Evolutionary conservation across 352 stramenopile species (phyloP).

Genomic region (Phytopythium cucurbitacearum): DNA sequence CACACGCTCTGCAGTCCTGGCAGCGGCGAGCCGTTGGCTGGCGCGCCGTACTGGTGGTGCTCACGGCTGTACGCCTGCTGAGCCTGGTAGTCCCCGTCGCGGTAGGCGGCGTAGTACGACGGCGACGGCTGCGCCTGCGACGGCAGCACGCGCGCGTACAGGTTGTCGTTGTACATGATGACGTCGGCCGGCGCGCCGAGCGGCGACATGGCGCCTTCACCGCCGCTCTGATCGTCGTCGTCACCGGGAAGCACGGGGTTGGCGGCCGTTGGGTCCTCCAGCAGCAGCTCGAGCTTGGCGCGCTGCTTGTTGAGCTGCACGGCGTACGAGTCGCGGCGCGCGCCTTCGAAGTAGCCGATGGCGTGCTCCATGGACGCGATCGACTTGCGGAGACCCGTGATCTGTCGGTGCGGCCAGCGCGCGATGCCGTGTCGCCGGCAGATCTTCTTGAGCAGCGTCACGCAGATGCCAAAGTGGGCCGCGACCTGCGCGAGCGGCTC

Average conservation of each 20-base stretch:
- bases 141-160: no score
- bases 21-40: background rate
- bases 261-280: slow-evolving; percentile 57
- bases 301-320: slow-evolving; percentile 72
- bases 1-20: slow-evolving; percentile 1
- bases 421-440: slow-evolving; percentile 75
- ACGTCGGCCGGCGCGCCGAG: background rate
- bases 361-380: slow-evolving; percentile 84
- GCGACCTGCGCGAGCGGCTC: slow-evolving; percentile 76
- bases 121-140: no score
- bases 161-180: slow-evolving; percentile 2
- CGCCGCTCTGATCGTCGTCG: slow-evolving; percentile 12
- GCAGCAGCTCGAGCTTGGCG: slow-evolving; percentile 59
- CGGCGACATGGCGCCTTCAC: background rate
- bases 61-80: background rate
- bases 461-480: slow-evolving; percentile 74
- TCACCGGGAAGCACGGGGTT: slow-evolving; percentile 33
- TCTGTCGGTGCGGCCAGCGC: slow-evolving; percentile 82
- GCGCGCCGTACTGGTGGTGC: background rate
- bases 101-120: background rate
- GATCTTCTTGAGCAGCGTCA: slow-evolving; percentile 86
- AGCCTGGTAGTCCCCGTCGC: background rate
- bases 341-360: slow-evolving; percentile 72
- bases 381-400: slow-evolving; percentile 84
- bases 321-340: slow-evolving; percentile 62